phyloP scores from a whole-genome alignment of 176 grass and related monocot genomes.

The Oryza australiensis region DNA sequence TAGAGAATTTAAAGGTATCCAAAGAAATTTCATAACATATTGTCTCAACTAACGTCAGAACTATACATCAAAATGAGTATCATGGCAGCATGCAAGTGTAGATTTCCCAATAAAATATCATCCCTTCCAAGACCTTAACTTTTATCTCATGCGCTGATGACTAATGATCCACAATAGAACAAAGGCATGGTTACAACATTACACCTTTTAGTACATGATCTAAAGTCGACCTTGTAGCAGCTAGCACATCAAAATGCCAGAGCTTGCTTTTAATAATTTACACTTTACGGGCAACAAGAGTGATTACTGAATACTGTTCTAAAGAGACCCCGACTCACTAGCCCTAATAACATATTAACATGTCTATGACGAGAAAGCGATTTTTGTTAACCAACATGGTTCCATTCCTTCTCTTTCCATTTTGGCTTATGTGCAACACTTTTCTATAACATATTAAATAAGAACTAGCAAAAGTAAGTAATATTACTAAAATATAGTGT shows the following conservation, averaged over 20 bases:
- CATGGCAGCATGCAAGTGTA: too few relatives aligned
- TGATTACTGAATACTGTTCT: neutral
- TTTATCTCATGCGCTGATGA: too few relatives aligned
- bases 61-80: too few relatives aligned
- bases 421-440: neutral
- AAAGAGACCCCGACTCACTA: neutral
- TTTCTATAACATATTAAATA: neutral
- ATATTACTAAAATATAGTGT: neutral
- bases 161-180: too few relatives aligned
- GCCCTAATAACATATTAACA: neutral
- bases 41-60: neutral
- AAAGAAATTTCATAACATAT: neutral
- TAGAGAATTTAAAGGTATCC: neutral
- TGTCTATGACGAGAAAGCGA: neutral
- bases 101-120: too few relatives aligned
- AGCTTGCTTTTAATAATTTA: neutral
- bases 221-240: neutral
- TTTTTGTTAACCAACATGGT: neutral
- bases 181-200: too few relatives aligned
- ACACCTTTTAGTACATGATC: too few relatives aligned
- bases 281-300: neutral
- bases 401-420: neutral
- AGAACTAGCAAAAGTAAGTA: slow-evolving; percentile 1
- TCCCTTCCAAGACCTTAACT: too few relatives aligned
- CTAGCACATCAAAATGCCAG: neutral